phyloP scores from a whole-genome alignment of 2,329 filamentous ascomycete genomes.

The Aquanectria penicillioides region DNA sequence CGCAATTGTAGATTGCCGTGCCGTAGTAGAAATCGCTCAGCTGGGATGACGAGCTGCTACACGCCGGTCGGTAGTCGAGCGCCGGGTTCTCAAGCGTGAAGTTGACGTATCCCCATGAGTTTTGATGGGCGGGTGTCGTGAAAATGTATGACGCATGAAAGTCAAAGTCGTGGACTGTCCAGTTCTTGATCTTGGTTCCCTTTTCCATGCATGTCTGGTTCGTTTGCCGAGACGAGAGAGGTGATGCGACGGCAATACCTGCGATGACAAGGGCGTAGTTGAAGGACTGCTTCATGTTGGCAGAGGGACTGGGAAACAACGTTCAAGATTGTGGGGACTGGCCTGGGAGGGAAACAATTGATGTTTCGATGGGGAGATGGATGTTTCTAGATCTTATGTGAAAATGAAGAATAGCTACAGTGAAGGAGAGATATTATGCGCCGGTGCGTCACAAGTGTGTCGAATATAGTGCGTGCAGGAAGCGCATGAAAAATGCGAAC shows the following conservation, averaged over 20 bases:
- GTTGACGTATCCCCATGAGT: constrained; percentile 12
- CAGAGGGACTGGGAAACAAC: background rate
- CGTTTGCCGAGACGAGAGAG: background rate
- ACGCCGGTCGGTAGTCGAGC: constrained; percentile 3
- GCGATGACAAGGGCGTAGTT: background rate
- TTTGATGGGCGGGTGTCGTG: constrained; percentile 6
- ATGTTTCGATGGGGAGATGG: background rate
- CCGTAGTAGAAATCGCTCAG: constrained; percentile 12
- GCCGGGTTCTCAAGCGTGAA: constrained; percentile 5
- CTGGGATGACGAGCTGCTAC: constrained; percentile 7
- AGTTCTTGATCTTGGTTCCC: background rate
- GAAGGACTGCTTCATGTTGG: background rate
- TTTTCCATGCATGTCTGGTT: background rate
- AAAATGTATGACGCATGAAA: constrained; percentile 12
- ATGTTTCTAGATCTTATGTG: too few relatives aligned
- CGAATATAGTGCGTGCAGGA: too few relatives aligned
- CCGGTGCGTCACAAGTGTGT: too few relatives aligned
- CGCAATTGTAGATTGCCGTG: background rate
- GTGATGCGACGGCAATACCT: background rate
- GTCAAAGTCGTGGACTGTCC: constrained; percentile 10
- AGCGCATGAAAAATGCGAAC: too few relatives aligned
- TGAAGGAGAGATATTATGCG: too few relatives aligned
- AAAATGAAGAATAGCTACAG: background rate
- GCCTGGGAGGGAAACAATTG: background rate
- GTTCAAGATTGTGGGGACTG: background rate